Evolutionary conservation across 805 yeast genomes (phyloP).

Genomic region (Candida fluviatilis): DNA sequence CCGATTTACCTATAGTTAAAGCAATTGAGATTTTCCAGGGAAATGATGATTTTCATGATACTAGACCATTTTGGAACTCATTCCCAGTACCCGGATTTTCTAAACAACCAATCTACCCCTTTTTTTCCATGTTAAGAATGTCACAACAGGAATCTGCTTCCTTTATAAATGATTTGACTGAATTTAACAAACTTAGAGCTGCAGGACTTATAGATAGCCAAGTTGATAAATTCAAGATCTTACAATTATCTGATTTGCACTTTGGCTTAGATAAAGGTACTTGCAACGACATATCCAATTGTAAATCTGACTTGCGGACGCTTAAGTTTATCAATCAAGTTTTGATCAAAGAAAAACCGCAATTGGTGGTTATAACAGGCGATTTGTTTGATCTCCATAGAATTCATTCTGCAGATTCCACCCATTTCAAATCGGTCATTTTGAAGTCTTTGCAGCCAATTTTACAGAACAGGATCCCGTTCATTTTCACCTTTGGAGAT

Average conservation of each 20-base stretch:
- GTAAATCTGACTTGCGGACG: slow-evolving; percentile 23
- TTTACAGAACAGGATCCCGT: slow-evolving; percentile 25
- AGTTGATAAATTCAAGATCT: slow-evolving; percentile 22
- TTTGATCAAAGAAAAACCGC: slow-evolving; percentile 25
- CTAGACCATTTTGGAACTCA: slow-evolving; percentile 20
- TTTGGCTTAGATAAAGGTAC: slow-evolving; percentile 28
- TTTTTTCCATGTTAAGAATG: slow-evolving; percentile 1
- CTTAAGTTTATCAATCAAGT: slow-evolving; percentile 24
- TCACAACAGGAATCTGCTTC: background rate
- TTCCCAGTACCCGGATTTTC: slow-evolving; percentile 6
- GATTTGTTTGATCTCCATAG: slow-evolving; percentile 32
- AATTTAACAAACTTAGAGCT: background rate
- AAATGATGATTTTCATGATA: slow-evolving; percentile 24
- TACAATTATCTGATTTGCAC: slow-evolving; percentile 39
- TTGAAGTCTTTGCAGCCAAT: slow-evolving; percentile 32
- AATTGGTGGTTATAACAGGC: slow-evolving; percentile 37
- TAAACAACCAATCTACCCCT: slow-evolving; percentile 1
- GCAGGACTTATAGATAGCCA: background rate
- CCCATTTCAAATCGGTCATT: slow-evolving; percentile 25
- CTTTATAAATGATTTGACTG: background rate
- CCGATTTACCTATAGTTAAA: slow-evolving; percentile 13
- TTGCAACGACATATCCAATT: slow-evolving; percentile 11
- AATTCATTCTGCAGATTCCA: slow-evolving; percentile 3
- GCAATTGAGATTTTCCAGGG: slow-evolving; percentile 28
- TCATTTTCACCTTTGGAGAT: slow-evolving; percentile 38